Percentiles rank a stretch among this genome's conserved stretches.
These are phyloP conservation scores for Globisporangium cylindrosporum DNA, from an alignment of 352 stramenopile species.

Conservation along the genomic window DNA sequence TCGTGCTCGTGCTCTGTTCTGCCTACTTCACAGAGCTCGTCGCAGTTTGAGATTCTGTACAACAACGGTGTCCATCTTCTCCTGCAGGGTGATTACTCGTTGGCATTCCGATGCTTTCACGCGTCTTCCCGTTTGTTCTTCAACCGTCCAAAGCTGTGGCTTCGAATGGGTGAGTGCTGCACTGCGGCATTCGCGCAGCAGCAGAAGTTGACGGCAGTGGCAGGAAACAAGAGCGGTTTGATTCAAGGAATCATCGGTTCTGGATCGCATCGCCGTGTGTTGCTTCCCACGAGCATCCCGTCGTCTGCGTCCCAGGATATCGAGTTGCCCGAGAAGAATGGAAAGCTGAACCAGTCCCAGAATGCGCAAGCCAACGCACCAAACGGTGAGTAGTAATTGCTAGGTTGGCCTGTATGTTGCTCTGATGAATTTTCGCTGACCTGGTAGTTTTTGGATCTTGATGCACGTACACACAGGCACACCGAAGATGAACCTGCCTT, in stretches of 20 bases:
- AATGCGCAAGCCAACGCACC: slow-evolving; percentile 26
- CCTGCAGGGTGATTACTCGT: slow-evolving; percentile 72
- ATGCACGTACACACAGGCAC: slow-evolving; percentile 17
- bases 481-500: slow-evolving; percentile 82
- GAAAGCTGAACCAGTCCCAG: slow-evolving; percentile 34
- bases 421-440: not conserved
- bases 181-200: slow-evolving; percentile 81
- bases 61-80: slow-evolving; percentile 91
- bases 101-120: slow-evolving; percentile 90
- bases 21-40: slow-evolving; percentile 42
- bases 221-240: slow-evolving; percentile 79
- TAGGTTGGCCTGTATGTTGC: slow-evolving; percentile 5
- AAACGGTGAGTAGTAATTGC: slow-evolving; percentile 23
- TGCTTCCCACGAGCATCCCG: slow-evolving; percentile 71
- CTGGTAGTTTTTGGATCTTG: not conserved
- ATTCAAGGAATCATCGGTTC: slow-evolving; percentile 78
- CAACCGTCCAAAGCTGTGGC: slow-evolving; percentile 91
- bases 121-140: slow-evolving; percentile 87
- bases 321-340: slow-evolving; percentile 57
- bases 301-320: slow-evolving; percentile 62
- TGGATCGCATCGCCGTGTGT: slow-evolving; percentile 74
- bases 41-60: slow-evolving; percentile 90
- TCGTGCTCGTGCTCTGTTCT: not conserved
- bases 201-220: slow-evolving; percentile 45
- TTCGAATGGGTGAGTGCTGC: slow-evolving; percentile 90